These are phyloP conservation scores for Leccinum griseonigrum DNA, from an alignment of 1,284 basidiomycete genomes.

Conservation along the genomic window DNA sequence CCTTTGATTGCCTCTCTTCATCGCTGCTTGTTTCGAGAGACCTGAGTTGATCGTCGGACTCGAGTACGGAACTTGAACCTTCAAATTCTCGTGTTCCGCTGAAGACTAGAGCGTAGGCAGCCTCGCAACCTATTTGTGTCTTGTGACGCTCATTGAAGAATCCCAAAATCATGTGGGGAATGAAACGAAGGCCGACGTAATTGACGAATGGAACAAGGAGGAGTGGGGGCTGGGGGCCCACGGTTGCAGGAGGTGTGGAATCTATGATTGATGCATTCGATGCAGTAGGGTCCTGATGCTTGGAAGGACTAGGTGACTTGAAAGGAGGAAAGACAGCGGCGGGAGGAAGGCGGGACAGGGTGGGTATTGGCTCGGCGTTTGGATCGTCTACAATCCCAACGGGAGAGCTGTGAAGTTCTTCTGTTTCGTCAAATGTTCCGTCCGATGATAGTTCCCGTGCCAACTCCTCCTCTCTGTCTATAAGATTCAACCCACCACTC, in stretches of 20 bases:
- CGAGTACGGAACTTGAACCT: constrained; percentile 34
- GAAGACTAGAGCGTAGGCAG: constrained; percentile 75
- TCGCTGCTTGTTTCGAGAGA: constrained; percentile 1
- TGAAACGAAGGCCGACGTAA: constrained; percentile 82
- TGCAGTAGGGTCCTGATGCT: constrained; percentile 20
- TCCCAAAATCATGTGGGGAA: constrained; percentile 87
- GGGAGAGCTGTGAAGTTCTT: constrained; percentile 30
- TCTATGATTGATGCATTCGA: constrained; percentile 10
- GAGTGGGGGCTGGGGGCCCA: constrained; percentile 82
- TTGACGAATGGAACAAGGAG: constrained; percentile 88
- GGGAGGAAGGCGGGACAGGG: constrained; percentile 39
- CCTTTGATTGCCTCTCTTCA: constrained; percentile 1
- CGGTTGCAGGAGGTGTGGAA: constrained; percentile 50
- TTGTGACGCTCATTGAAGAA: constrained; percentile 91
- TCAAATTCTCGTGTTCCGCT: constrained; percentile 64
- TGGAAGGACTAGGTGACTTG: constrained; percentile 24
- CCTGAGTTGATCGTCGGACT: constrained; percentile 7
- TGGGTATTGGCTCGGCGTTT: constrained; percentile 39
- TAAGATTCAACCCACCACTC: constrained; percentile 67
- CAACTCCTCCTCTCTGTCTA: constrained; percentile 77
- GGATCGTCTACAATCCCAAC: constrained; percentile 30
- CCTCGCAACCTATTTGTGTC: constrained; percentile 78
- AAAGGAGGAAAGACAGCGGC: constrained; percentile 44
- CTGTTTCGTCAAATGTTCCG: constrained; percentile 72
- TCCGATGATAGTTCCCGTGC: constrained; percentile 70